These are phyloP conservation scores for Chalciporus sphaerocephalus DNA, from an alignment of 768 basidiomycete genomes.

Conservation along the genomic window DNA sequence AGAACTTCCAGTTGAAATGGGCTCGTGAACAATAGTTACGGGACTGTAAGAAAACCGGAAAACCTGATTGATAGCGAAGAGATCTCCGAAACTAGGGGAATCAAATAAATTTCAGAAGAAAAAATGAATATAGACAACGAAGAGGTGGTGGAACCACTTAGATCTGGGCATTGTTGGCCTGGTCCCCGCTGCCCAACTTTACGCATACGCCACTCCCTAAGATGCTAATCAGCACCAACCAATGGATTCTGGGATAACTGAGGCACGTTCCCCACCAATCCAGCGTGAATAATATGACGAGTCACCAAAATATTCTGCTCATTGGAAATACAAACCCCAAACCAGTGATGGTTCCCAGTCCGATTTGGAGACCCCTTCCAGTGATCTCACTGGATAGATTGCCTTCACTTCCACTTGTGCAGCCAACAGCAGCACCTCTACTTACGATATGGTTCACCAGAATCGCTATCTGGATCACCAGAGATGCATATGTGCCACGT, in stretches of 20 bases:
- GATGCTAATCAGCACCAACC: too few species aligned
- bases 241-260: too few species aligned
- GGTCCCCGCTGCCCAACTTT: conserved; percentile 50
- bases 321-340: conserved; percentile 84
- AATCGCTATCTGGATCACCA: conserved; percentile 43
- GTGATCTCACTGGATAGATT: conserved; percentile 76
- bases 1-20: neutral
- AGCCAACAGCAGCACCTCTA: conserved; percentile 60
- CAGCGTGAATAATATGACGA: conserved; percentile 74
- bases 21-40: neutral
- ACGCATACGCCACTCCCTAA: conserved; percentile 53
- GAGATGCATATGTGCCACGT: conserved; percentile 78
- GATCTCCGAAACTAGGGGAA: too few species aligned
- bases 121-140: neutral
- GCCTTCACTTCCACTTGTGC: conserved; percentile 31
- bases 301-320: conserved; percentile 88
- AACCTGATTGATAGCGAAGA: neutral
- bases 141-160: conserved; percentile 20
- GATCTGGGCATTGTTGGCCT: conserved; percentile 49
- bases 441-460: conserved; percentile 71
- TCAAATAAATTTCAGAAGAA: too few species aligned
- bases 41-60: neutral
- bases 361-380: conserved; percentile 69
- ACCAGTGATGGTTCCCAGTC: conserved; percentile 86
- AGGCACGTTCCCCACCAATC: conserved; percentile 93